Base-by-base conservation (phyloP, 805 yeast genomes). In the Candida peoriensis region DNA sequence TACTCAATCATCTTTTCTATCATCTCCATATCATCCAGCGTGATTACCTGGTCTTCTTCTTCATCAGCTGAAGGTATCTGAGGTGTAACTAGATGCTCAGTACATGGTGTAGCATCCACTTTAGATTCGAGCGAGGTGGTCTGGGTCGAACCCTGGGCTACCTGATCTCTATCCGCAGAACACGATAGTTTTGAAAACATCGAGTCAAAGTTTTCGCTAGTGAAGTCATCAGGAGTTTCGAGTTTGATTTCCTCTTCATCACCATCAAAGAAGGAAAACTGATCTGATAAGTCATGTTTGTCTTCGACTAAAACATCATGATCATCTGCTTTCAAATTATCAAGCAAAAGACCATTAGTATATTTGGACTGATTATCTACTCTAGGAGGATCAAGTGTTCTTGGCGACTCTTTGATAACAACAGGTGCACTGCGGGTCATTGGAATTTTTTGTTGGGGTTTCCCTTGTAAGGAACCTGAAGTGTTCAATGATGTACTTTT, bases 1-100 rank as follows among this genome's bases (percentile, higher is more conserved):
- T 53, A 52, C 13, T 66, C 70, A 20, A 60, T 60, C 24, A 65
- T 44, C 21, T 60, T 61, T 6, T 66, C 63, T 20, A 64, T 44
- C 38, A 61, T 58, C n/a, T 57, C 66, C 29, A 62, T 38, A 31
- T 64, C 68, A 22, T 57, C 58, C 21, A 53, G 46, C 2, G 46
- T 35, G 10, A 53, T 43, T 0, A 42, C 41, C 9, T 32, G 28
- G n/a, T 33, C 31, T 9, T 33, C 36, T 9, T 24, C 32, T 21
- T 34, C 34, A 10, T 34, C 42, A n/a, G 30, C 20, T 20, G 8
- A 10, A n/a, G n/a, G n/a, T n/a, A n/a, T 24, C 17, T 13, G 17
- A 16, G 28, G 20, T 16, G 15, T 19, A 25, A 9, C 11, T 25
- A 25, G 11, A 24, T 38, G 31, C 9, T 33, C 34, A 10, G n/a